These are phyloP conservation scores for Quercus tomentella DNA, from an alignment of 331 rosid species.

Conservation along the genomic window DNA sequence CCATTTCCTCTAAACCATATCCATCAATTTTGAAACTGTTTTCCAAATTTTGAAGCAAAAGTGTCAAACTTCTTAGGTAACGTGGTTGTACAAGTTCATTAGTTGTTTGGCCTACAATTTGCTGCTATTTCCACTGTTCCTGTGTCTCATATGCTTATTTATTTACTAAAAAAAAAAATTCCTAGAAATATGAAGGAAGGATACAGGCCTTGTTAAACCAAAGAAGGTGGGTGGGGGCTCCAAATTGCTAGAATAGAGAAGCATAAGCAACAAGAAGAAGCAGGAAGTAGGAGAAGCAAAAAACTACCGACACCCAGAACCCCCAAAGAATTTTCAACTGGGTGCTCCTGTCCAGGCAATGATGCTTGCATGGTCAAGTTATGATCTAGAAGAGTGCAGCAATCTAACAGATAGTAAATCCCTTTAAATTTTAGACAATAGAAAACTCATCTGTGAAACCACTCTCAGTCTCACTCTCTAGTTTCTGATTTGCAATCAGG, in stretches of 20 bases:
- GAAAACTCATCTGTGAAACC: neutral
- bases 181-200: neutral
- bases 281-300: neutral
- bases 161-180: neutral
- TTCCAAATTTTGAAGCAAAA: too few species aligned
- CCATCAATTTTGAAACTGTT: too few species aligned
- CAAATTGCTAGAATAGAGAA: neutral
- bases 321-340: neutral
- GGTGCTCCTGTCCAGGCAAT: neutral
- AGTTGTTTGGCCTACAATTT: neutral
- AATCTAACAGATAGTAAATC: neutral
- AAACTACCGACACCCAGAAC: neutral
- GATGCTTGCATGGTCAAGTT: neutral
- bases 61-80: too few species aligned
- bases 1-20: neutral
- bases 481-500: neutral
- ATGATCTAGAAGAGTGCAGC: neutral
- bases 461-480: neutral
- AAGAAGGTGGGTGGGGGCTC: neutral
- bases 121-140: neutral
- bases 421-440: neutral
- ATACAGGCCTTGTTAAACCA: neutral
- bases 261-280: neutral
- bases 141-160: neutral
- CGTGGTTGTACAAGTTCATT: too few species aligned